Evolutionary conservation across 2,329 filamentous ascomycete species (phyloP).

Genomic region (Macrophomina tecta): DNA sequence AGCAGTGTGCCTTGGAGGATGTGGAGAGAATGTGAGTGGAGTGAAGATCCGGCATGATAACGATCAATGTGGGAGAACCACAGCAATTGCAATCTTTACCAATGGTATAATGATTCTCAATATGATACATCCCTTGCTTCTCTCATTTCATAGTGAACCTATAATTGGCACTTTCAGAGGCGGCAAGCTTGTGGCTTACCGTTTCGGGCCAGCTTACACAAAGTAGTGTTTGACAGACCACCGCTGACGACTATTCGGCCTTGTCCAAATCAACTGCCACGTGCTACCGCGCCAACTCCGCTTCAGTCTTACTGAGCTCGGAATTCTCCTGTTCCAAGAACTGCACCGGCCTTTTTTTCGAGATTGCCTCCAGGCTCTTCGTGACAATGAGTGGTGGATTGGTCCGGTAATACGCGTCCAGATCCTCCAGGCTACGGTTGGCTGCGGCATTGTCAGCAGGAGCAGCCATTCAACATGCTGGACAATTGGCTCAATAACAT

Average conservation of each 20-base stretch:
- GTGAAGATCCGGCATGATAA: neutral
- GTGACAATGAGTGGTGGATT: neutral
- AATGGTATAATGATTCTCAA: too few species aligned
- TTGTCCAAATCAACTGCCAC: neutral
- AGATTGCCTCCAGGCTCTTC: slow-evolving; percentile 55
- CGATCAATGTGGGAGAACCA: neutral
- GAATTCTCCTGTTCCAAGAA: slow-evolving; percentile 56
- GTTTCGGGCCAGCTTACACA: too few species aligned
- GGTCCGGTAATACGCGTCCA: slow-evolving; percentile 49
- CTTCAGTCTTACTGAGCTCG: slow-evolving; percentile 18
- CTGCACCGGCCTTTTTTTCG: slow-evolving; percentile 51
- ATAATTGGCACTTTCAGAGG: too few species aligned
- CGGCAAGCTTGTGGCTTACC: too few species aligned
- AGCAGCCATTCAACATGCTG: neutral
- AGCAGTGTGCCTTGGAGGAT: slow-evolving; percentile 17
- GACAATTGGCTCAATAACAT: too few species aligned
- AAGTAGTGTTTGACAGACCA: too few species aligned
- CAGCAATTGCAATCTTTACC: too few species aligned
- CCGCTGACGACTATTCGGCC: neutral
- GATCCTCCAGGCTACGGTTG: slow-evolving; percentile 39
- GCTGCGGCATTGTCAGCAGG: slow-evolving; percentile 31
- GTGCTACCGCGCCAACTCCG: neutral
- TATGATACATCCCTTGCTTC: too few species aligned
- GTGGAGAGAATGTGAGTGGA: neutral
- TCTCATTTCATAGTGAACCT: too few species aligned